phyloP scores from a whole-genome alignment of 768 basidiomycete genomes.

The Suillus subaureus region DNA sequence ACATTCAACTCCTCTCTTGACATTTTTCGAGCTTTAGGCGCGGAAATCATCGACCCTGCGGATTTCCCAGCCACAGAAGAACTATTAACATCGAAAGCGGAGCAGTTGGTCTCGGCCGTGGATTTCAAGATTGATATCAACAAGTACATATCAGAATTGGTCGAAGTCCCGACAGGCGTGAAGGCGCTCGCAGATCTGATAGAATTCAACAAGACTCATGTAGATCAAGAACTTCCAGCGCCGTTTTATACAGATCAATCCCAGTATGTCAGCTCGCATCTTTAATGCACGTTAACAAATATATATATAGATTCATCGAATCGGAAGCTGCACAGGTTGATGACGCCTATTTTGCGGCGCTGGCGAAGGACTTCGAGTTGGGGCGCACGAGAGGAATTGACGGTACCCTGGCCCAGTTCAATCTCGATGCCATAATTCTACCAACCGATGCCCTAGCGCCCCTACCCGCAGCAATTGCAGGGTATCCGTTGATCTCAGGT shows the following conservation, averaged over 20 bases:
- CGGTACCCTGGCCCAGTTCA: neutral
- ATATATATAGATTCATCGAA: neutral
- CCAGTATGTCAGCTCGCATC: neutral
- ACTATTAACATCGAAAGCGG: slow-evolving; percentile 45
- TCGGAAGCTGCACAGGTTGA: neutral
- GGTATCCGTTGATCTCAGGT: neutral
- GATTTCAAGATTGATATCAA: slow-evolving; percentile 56
- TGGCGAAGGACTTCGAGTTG: neutral
- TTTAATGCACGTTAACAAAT: neutral
- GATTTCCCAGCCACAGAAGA: slow-evolving; percentile 51
- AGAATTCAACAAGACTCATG: slow-evolving; percentile 51
- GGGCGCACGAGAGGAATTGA: neutral
- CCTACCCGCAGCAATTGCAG: neutral
- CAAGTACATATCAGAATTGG: slow-evolving; percentile 43
- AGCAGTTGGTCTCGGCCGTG: slow-evolving; percentile 47
- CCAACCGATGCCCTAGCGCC: neutral
- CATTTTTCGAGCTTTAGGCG: slow-evolving; percentile 41
- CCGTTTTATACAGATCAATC: slow-evolving; percentile 33
- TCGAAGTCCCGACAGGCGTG: slow-evolving; percentile 58
- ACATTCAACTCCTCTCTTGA: slow-evolving; percentile 44
- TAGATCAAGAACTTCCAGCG: slow-evolving; percentile 42
- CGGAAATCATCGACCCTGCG: slow-evolving; percentile 54
- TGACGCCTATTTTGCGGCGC: neutral
- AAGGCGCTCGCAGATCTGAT: slow-evolving; percentile 57
- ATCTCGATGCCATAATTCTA: neutral